A percentile compares a stretch with the other conserved stretches of the same genome.
Conservation (phyloP, 345 rosid genomes). For the Hevea brasiliensis region DNA sequence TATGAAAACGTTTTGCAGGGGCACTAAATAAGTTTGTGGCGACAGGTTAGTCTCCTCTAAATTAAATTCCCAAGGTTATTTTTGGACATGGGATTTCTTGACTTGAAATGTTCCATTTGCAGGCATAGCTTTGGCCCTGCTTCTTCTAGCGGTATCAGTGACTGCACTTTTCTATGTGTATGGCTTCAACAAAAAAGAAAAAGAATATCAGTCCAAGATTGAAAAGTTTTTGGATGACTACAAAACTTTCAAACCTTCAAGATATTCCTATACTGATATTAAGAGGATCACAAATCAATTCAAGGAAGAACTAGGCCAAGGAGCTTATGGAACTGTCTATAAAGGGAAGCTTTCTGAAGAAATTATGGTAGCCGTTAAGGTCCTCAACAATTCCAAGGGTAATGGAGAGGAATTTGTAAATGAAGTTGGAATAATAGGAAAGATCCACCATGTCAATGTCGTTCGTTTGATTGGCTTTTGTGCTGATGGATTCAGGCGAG, state of each 20-base stretch:
- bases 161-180: too few species aligned
- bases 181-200: too few species aligned
- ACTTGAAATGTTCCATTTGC: too few species aligned
- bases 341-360: conserved; percentile 28
- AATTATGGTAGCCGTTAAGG: conserved; percentile 27
- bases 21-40: not conserved
- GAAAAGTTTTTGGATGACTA: not conserved
- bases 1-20: not conserved
- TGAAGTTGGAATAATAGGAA: conserved; percentile 28
- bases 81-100: too few species aligned
- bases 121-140: too few species aligned
- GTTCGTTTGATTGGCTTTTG: conserved; percentile 25
- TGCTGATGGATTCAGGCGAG: conserved; percentile 30
- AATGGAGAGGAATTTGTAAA: conserved; percentile 29
- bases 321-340: conserved; percentile 29
- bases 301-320: conserved; percentile 23
- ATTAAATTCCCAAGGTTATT: too few species aligned
- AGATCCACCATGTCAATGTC: conserved; percentile 27
- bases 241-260: not conserved
- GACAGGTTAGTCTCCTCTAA: not conserved
- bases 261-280: conserved; percentile 19
- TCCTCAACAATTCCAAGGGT: conserved; percentile 20
- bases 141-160: too few species aligned
- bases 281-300: conserved; percentile 27
- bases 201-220: too few species aligned